These are phyloP conservation scores for Fusarium sp. DNA, from an alignment of 2,329 filamentous ascomycete genomes.

Conservation along the genomic window DNA sequence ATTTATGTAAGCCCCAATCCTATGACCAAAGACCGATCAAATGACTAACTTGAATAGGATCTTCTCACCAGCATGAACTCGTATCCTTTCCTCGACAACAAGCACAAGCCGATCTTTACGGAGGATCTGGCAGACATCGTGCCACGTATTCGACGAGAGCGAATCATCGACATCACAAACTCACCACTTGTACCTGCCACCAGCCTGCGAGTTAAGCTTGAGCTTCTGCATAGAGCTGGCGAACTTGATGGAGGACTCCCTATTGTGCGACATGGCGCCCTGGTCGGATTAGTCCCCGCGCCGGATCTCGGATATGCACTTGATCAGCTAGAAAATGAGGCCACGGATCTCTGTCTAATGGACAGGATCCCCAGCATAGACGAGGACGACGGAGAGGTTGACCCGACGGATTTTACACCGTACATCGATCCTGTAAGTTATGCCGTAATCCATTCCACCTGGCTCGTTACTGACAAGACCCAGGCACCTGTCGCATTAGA, in stretches of 20 bases:
- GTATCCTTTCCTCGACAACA: constrained; percentile 98
- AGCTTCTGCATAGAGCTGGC: constrained; percentile 84
- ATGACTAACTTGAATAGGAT: constrained; percentile 67
- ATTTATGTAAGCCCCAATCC: constrained; percentile 78
- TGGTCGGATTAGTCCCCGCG: constrained; percentile 93
- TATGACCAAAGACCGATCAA: neutral
- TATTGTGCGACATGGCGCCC: constrained; percentile 81
- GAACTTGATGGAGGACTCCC: constrained; percentile 94
- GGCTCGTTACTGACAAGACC: constrained; percentile 28
- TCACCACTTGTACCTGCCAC: constrained; percentile 85
- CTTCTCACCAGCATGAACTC: constrained; percentile 96
- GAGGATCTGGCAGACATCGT: constrained; percentile 90
- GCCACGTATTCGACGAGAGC: constrained; percentile 78
- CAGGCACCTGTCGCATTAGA: constrained; percentile 91
- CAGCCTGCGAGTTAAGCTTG: constrained; percentile 84
- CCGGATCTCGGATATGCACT: constrained; percentile 95
- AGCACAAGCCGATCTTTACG: constrained; percentile 91
- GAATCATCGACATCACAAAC: constrained; percentile 89
- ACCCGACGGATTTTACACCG: constrained; percentile 88
- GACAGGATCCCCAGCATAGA: constrained; percentile 74
- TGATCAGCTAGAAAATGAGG: constrained; percentile 85
- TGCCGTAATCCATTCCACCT: neutral
- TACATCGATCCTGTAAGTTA: constrained; percentile 86
- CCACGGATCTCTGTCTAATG: constrained; percentile 85
- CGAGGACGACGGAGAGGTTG: constrained; percentile 73